These are phyloP conservation scores for Blastobotrys capitulatus DNA, from an alignment of 1,139 yeast genomes.

Conservation along the genomic window DNA sequence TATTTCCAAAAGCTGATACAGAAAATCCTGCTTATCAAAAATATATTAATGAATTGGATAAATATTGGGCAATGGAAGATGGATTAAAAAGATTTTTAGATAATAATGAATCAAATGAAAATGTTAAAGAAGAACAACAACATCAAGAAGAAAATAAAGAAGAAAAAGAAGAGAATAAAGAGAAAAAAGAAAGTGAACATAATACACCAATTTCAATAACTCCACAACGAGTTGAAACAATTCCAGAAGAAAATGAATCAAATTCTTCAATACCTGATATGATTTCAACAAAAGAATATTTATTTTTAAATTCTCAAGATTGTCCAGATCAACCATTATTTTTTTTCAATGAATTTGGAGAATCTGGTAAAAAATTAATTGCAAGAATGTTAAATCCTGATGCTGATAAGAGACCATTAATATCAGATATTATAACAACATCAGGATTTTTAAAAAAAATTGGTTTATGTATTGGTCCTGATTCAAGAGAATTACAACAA, in stretches of 20 bases:
- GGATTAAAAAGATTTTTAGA: constrained; percentile 35
- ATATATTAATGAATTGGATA: constrained; percentile 19
- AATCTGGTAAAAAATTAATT: constrained; percentile 23
- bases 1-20: constrained; percentile 29
- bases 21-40: constrained; percentile 25
- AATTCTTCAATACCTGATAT: neutral
- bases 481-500: constrained; percentile 19
- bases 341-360: constrained; percentile 27
- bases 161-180: no score
- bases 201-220: constrained; percentile 53
- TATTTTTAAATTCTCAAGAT: constrained; percentile 6
- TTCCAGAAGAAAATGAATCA: neutral
- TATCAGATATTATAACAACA: constrained; percentile 56
- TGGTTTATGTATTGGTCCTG: constrained; percentile 52
- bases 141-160: no score
- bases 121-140: constrained; percentile 21
- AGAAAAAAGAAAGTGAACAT: constrained; percentile 53
- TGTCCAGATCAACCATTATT: constrained; percentile 12
- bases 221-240: neutral
- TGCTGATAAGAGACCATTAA: constrained; percentile 65
- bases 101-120: neutral
- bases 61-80: constrained; percentile 75
- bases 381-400: constrained; percentile 60
- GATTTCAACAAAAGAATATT: constrained; percentile 4
- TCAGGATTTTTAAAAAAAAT: constrained; percentile 83